phyloP scores from a whole-genome alignment of 305 asterid genomes.

The Andrographis paniculata region DNA sequence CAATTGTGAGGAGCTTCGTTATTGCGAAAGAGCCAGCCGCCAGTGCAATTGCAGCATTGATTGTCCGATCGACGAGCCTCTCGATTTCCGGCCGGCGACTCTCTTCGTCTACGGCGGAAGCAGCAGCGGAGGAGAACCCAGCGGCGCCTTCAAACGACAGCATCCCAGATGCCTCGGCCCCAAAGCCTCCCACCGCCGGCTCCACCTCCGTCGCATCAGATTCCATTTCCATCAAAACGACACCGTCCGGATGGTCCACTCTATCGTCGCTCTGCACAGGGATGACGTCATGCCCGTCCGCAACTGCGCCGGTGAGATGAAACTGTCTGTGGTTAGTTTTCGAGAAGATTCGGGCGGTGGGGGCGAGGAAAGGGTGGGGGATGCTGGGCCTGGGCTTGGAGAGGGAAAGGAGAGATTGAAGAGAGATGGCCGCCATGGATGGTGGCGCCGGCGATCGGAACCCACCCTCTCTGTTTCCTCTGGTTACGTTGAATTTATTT shows the following conservation, averaged over 20 bases:
- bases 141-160: conserved; percentile 8
- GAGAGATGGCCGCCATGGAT: conserved; percentile 30
- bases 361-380: conserved; percentile 17
- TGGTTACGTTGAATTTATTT: too few species aligned
- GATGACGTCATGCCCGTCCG: conserved; percentile 21
- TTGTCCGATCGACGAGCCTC: conserved; percentile 27
- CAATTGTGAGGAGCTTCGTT: conserved; percentile 59
- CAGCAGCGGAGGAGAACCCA: conserved; percentile 7
- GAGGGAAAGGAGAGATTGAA: conserved; percentile 40
- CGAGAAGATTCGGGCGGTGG: conserved; percentile 7
- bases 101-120: background rate
- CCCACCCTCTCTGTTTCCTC: too few species aligned
- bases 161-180: background rate
- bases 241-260: background rate
- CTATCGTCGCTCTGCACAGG: conserved; percentile 10
- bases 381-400: conserved; percentile 25
- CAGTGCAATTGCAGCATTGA: conserved; percentile 62
- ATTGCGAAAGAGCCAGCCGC: conserved; percentile 62
- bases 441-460: conserved; percentile 34
- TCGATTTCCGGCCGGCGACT: conserved; percentile 1
- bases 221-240: background rate
- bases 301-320: conserved; percentile 23
- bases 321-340: conserved; percentile 21
- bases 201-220: background rate
- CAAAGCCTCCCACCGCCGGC: background rate